A percentile compares a stretch with the other conserved stretches of the same genome.
These are phyloP conservation scores for Ogataea corticis DNA, from an alignment of 805 yeast genomes.

Conservation along the genomic window DNA sequence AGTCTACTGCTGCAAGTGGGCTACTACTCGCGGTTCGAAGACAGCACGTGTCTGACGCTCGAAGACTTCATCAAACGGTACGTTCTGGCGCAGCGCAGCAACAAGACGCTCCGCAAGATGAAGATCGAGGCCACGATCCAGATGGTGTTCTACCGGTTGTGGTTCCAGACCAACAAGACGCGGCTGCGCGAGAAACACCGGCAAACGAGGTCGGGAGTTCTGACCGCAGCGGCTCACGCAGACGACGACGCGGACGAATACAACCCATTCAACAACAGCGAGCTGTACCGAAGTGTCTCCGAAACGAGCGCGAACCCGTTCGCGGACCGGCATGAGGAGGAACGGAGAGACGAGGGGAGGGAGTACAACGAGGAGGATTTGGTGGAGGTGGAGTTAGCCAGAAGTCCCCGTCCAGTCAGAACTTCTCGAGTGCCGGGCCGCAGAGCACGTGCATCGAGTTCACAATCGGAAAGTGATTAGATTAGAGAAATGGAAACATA, in stretches of 20 bases:
- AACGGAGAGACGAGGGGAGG: too few relatives aligned
- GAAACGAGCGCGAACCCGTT: slow-evolving; percentile 32
- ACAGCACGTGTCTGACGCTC: slow-evolving; percentile 71
- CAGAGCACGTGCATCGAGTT: too few relatives aligned
- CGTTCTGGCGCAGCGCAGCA: slow-evolving; percentile 56
- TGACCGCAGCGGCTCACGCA: too few relatives aligned
- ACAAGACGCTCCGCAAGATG: slow-evolving; percentile 43
- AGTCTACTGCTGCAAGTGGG: slow-evolving; percentile 68
- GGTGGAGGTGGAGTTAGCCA: slow-evolving; percentile 13
- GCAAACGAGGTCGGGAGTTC: too few relatives aligned
- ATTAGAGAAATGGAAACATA: too few relatives aligned
- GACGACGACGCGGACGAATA: slow-evolving; percentile 16
- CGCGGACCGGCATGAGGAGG: slow-evolving; percentile 15
- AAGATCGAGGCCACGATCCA: slow-evolving; percentile 48
- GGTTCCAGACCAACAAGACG: slow-evolving; percentile 34
- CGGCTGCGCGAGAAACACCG: slow-evolving; percentile 3
- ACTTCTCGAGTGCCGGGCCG: too few relatives aligned
- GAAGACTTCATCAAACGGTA: slow-evolving; percentile 69
- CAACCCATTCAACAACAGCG: slow-evolving; percentile 23
- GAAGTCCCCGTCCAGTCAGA: too few relatives aligned
- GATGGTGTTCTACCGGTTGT: slow-evolving; percentile 49
- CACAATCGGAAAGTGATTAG: too few relatives aligned
- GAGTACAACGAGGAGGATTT: slow-evolving; percentile 7
- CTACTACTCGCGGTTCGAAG: slow-evolving; percentile 72
- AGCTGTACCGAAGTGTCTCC: slow-evolving; percentile 28